phyloP scores from a whole-genome alignment of 257 asterid genomes.

The Cinchona pubescens region DNA sequence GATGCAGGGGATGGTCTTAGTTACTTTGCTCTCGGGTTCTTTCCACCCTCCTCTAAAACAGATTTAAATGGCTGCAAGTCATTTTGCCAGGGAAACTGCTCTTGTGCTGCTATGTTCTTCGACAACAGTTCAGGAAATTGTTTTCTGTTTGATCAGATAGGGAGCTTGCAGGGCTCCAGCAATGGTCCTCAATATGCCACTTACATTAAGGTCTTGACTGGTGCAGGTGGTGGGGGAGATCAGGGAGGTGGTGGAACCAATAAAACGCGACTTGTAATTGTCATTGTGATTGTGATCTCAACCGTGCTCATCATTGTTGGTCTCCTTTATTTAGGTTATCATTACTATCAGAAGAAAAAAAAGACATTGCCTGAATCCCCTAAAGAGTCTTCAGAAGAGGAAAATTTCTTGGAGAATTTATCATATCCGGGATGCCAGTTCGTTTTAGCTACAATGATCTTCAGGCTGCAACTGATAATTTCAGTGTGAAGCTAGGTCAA shows the following conservation, averaged over 20 bases:
- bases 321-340: constrained; percentile 43
- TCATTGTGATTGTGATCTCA: constrained; percentile 47
- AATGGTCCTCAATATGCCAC: constrained; percentile 35
- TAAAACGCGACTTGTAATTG: constrained; percentile 35
- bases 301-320: constrained; percentile 45
- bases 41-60: constrained; percentile 48
- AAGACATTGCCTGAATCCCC: constrained; percentile 46
- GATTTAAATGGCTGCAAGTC: constrained; percentile 68
- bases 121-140: constrained; percentile 60
- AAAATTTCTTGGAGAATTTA: constrained; percentile 64
- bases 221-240: constrained; percentile 18
- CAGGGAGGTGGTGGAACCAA: constrained; percentile 24
- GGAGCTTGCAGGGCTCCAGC: constrained; percentile 44
- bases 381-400: constrained; percentile 73
- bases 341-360: constrained; percentile 36
- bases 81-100: constrained; percentile 60
- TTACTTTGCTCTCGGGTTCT: constrained; percentile 57
- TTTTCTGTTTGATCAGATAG: constrained; percentile 64
- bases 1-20: constrained; percentile 57
- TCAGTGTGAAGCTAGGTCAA: constrained; percentile 77
- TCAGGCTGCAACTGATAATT: constrained; percentile 62
- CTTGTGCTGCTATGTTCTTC: constrained; percentile 74
- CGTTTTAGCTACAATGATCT: constrained; percentile 81
- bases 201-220: constrained; percentile 39
- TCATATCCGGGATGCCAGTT: constrained; percentile 90